Evolutionary conservation across 371 early-diverging fungal genomes (phyloP), one percentile per base, ranked within the genome.

Genomic region (Mucor circinelloides): DNA sequence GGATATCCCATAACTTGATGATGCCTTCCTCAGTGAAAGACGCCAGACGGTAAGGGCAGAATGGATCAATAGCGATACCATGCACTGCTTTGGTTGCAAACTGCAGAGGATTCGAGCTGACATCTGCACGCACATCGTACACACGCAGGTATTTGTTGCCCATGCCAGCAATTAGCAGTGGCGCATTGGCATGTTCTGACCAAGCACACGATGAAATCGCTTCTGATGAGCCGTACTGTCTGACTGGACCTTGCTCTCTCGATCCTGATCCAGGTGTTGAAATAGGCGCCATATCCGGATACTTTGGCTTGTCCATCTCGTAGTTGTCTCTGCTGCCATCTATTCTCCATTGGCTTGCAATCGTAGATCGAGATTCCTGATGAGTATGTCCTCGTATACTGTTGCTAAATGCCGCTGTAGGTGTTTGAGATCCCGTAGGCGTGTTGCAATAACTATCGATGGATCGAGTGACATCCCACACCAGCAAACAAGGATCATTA

Each of bases 1-100:
- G 82, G 31, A 80, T 69, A 68, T 95, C 95, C 94, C 94, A 95
- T n/a, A 94, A 63, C 54, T 87, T 83, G 56, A 95, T 84, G 10
- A 83, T 77, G 6, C 89, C 88, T 62, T 92, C 91, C 17, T 90
- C 92, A 0, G 88, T 86, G 63, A 81, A 91, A 2, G 92, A 91
- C 0, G 93, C 92, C 59, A 93, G 73, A 34, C 93, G 85, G 66
- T 88, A 75, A 10, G 84, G 68, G 63, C 90, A 78, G 74, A 91
- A 93, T 0, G 93, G 94, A 73, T 94, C 94, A 15, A 86, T 72
- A 34, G 78, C 73, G 3, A 92, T 75, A 7, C 93, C 93, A 56
- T 89, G 82, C 1, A 93, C 90, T 15, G 93, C 89, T 64, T 91
- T 93, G 2, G 94, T 93, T 0, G 85, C 70, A 30, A 90, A 88